phyloP scores from a whole-genome alignment of 2,329 filamentous ascomycete species.

The Nothophoma quercina region DNA sequence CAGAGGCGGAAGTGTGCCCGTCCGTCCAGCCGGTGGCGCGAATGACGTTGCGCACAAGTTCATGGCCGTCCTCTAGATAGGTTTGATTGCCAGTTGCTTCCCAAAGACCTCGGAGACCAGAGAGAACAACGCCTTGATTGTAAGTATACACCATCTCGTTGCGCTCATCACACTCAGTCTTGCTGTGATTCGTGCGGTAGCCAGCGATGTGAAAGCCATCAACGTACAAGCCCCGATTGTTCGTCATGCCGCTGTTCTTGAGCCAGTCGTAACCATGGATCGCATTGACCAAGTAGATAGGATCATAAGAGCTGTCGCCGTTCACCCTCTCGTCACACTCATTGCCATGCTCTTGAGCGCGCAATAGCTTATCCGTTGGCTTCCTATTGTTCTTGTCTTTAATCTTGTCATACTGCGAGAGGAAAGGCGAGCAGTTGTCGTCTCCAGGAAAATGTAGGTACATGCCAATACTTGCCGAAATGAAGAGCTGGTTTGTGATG shows the following conservation, averaged over 20 bases:
- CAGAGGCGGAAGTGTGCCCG: constrained; percentile 33
- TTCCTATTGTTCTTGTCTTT: constrained; percentile 5
- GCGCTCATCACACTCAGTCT: constrained; percentile 77
- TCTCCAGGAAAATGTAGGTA: constrained; percentile 89
- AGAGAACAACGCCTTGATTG: constrained; percentile 91
- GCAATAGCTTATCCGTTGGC: constrained; percentile 5
- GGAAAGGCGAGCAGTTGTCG: constrained; percentile 73
- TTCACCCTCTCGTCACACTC: constrained; percentile 16
- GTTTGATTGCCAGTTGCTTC: constrained; percentile 73
- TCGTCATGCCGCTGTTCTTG: constrained; percentile 79
- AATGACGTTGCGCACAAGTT: constrained; percentile 77
- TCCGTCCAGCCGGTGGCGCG: constrained; percentile 75
- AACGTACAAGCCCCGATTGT: constrained; percentile 75
- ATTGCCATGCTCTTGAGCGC: constrained; percentile 13
- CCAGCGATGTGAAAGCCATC: constrained; percentile 88
- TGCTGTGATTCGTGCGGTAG: constrained; percentile 63
- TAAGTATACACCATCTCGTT: constrained; percentile 95
- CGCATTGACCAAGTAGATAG: constrained; percentile 75
- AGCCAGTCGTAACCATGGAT: constrained; percentile 84
- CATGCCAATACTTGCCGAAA: constrained; percentile 86
- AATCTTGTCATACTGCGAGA: constrained; percentile 41
- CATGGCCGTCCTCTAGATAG: constrained; percentile 81
- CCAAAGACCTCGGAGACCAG: constrained; percentile 81
- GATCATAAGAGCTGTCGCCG: constrained; percentile 55
- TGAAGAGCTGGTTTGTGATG: constrained; percentile 91